Conservation (phyloP, 1,284 basidiomycete species). For the Fomes fomentarius region DNA sequence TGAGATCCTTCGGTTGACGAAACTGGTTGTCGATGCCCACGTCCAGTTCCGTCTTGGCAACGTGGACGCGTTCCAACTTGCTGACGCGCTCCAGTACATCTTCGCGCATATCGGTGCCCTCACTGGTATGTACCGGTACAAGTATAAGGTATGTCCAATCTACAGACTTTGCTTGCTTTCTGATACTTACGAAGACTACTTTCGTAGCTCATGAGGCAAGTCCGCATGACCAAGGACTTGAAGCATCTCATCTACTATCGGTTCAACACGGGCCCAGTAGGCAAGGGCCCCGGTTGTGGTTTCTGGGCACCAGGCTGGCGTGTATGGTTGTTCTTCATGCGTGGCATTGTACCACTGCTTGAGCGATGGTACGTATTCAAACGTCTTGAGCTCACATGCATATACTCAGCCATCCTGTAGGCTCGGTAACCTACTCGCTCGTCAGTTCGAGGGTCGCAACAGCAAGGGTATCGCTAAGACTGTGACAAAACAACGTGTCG, state of each 20-base stretch:
- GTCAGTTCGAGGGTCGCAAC: constrained; percentile 98
- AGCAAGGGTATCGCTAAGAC: constrained; percentile 96
- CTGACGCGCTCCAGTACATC: constrained; percentile 98
- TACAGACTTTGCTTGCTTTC: background rate
- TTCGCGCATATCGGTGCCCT: constrained; percentile 97
- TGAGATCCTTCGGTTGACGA: constrained; percentile 96
- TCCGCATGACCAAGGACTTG: constrained; percentile 98
- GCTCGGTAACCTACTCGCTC: constrained; percentile 96
- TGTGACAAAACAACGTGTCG: constrained; percentile 98
- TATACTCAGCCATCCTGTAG: constrained; percentile 36
- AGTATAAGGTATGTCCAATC: constrained; percentile 79
- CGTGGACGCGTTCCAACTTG: constrained; percentile 98
- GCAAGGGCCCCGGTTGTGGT: constrained; percentile 98
- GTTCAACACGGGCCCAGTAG: constrained; percentile 99
- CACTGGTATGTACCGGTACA: constrained; percentile 99
- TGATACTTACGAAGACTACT: background rate
- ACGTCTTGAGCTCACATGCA: too few species aligned
- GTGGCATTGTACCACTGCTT: constrained; percentile 96
- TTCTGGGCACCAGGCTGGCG: constrained; percentile 99
- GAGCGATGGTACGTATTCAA: constrained; percentile 77
- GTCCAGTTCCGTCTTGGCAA: constrained; percentile 99
- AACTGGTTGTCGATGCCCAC: constrained; percentile 98
- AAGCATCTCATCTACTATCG: constrained; percentile 98
- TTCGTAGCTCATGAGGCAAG: constrained; percentile 92
- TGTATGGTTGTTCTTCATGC: constrained; percentile 99